Percentiles rank a stretch among this genome's conserved stretches.
Evolutionary conservation across 129 eudicot genomes (phyloP).

Genomic region (Helianthus annuus): DNA sequence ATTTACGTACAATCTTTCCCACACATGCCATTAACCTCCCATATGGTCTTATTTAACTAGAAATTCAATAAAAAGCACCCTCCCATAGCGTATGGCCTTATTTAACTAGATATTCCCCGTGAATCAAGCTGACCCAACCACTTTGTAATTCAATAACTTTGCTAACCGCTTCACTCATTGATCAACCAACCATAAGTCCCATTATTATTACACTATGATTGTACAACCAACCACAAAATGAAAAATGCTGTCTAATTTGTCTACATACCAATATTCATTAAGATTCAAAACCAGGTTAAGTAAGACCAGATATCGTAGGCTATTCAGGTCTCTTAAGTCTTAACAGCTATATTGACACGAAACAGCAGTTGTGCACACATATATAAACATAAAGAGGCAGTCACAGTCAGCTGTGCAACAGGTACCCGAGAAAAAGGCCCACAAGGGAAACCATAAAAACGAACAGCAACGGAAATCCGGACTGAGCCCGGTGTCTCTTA

Average conservation of each 20-base stretch:
- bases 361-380: slow-evolving; percentile 10
- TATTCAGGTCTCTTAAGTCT: neutral
- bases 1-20: no score
- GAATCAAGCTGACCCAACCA: no score
- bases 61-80: no score
- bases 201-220: neutral
- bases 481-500: slow-evolving; percentile 50
- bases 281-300: slow-evolving; percentile 4
- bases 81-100: no score
- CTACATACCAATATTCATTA: neutral
- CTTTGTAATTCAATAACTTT: no score
- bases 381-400: slow-evolving; percentile 24
- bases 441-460: slow-evolving; percentile 75
- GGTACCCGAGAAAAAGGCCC: slow-evolving; percentile 55
- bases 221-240: slow-evolving; percentile 1
- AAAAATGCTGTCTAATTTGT: neutral
- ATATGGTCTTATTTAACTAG: no score
- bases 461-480: slow-evolving; percentile 66
- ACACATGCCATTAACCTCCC: no score
- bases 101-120: no score
- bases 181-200: neutral
- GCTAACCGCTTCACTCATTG: neutral
- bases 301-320: neutral
- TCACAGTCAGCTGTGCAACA: slow-evolving; percentile 36
- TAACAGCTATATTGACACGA: neutral